Conservation (phyloP, 352 stramenopile species). For the Globisporangium parvum region DNA sequence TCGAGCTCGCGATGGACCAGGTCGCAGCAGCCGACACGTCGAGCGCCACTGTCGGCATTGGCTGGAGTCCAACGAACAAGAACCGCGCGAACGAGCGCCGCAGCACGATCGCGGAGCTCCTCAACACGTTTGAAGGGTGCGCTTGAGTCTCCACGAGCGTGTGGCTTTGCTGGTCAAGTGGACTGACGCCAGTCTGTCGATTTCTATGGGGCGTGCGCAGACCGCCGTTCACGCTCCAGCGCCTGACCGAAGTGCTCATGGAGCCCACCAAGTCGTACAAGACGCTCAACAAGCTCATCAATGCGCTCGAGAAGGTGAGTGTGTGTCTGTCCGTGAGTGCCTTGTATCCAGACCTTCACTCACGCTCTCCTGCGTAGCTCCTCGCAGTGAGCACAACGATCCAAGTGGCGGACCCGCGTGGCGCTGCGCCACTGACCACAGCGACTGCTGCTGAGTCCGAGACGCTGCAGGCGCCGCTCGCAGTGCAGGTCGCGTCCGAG, state of each 20-base stretch:
- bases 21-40: constrained; percentile 42
- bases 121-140: constrained; percentile 57
- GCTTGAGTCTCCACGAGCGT: too few species aligned
- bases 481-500: constrained; percentile 17
- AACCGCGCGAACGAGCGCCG: constrained; percentile 42
- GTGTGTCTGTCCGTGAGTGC: constrained; percentile 1
- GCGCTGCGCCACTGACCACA: neutral
- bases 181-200: neutral
- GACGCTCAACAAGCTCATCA: constrained; percentile 73
- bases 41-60: constrained; percentile 21
- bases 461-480: constrained; percentile 7
- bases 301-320: constrained; percentile 70
- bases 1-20: constrained; percentile 48
- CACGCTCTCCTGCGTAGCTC: constrained; percentile 20
- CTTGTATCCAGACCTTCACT: neutral
- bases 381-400: constrained; percentile 66
- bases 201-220: constrained; percentile 15
- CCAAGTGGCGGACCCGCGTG: constrained; percentile 49
- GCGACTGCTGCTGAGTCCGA: neutral
- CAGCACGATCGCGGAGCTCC: constrained; percentile 44
- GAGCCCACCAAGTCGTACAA: constrained; percentile 67
- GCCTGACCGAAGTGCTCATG: constrained; percentile 71
- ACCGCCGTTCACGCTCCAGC: constrained; percentile 78
- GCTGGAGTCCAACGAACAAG: constrained; percentile 48
- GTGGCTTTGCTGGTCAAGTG: too few species aligned